Evolutionary conservation across 2,329 filamentous ascomycete genomes (phyloP), one percentile per base, ranked within the genome.

Genomic region (Stromatinia cepivora): DNA sequence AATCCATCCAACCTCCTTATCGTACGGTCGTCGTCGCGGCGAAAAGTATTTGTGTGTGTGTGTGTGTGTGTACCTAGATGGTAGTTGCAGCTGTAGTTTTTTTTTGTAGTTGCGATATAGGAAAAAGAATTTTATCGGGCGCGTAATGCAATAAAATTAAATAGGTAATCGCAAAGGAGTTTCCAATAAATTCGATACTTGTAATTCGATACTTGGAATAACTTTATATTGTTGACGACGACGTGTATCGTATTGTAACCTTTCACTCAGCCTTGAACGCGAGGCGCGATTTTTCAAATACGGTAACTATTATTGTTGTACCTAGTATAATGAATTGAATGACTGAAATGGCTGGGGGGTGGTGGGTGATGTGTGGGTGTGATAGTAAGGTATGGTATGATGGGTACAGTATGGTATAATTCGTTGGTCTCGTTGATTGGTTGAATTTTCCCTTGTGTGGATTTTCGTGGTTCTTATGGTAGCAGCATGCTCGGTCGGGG

Each of bases 391-490:
- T 50, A 42, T 17, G 57, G 36, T 28, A 34, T 15, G 22, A 36
- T 13, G 17, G 58, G 13, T 20, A 6, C 11, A 7, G 57, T 11
- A 20, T 5, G 58, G 31, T 50, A 28, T n/a, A 8, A 28, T 50
- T 50, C 28, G 59, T 50, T 50, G 59, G 31, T n/a, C 59, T 63
- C 62, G 62, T 66, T 66, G 52, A 66, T 66, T 66, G 63, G 63
- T n/a, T 56, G 50, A 9, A 64, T 52, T 31, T 45, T 1, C 48
- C 48, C 36, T 45, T 31, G 25, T 45, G 50, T 66, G 63, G 63
- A 66, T 66, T 64, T 50, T 52, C 46, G 61, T 62, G 59, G 28
- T 62, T 50, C 59, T 62, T 50, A 50, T 50, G 45, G 59, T 64
- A 42, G 46, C 61, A 63, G 25, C 61, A 39, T 39, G 46, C 13